A percentile compares a stretch with the other conserved stretches of the same genome.
Evolutionary conservation across 208 protist genomes (phyloP).

Genomic region (Naegleria gruberi): DNA sequence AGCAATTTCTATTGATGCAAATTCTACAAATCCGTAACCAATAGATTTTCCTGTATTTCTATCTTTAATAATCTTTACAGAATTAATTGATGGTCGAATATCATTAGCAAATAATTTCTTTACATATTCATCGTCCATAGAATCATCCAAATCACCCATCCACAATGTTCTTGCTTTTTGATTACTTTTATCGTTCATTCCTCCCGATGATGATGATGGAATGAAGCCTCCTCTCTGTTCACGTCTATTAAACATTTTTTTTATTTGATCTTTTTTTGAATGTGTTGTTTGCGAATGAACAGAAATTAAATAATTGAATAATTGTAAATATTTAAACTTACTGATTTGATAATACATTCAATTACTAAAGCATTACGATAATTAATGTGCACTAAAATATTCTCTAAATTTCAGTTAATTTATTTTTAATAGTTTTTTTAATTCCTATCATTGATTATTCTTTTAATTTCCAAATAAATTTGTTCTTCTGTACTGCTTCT

Average conservation of each 20-base stretch:
- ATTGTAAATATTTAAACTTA: neutral
- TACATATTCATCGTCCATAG: conserved; percentile 13
- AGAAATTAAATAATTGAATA: neutral
- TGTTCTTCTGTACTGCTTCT: neutral
- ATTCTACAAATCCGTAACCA: conserved; percentile 23
- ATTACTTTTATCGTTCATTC: neutral
- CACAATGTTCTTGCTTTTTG: conserved; percentile 9
- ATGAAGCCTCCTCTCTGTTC: neutral
- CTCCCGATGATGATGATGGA: neutral
- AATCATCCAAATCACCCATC: conserved; percentile 13
- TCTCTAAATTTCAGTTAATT: no score
- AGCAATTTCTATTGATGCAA: neutral
- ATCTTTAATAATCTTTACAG: conserved; percentile 12
- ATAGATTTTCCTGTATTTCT: neutral
- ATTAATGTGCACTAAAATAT: no score
- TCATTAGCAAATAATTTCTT: neutral
- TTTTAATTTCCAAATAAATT: neutral
- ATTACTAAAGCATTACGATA: no score
- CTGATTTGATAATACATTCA: no score
- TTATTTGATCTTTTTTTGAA: neutral
- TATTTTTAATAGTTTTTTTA: neutral
- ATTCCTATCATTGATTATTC: neutral
- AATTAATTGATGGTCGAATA: neutral
- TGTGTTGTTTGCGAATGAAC: neutral
- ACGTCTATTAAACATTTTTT: neutral